Percentiles rank a stretch among this genome's conserved stretches.
Conservation (phyloP, 139 green algal species). For the Diplosphaera chodatii region DNA sequence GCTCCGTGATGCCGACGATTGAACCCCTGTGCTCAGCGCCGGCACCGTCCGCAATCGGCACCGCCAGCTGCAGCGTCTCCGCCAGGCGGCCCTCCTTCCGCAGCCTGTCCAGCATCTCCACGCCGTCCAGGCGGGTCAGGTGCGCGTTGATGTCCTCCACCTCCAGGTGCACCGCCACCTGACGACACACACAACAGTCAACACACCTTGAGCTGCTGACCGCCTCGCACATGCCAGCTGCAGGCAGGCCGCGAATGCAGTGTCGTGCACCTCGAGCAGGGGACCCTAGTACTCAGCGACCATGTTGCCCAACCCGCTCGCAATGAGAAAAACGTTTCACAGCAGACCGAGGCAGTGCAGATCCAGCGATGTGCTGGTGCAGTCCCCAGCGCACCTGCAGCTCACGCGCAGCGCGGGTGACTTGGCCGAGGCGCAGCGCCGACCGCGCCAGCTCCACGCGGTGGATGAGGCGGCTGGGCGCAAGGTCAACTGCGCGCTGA, state of each 20-base stretch:
- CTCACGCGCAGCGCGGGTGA: conserved; percentile 25
- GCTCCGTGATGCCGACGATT: too few species aligned
- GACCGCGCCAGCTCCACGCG: conserved; percentile 58
- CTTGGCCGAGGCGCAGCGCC: conserved; percentile 24
- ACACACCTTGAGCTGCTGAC: too few species aligned
- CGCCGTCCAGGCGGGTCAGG: conserved; percentile 26
- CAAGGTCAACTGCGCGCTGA: conserved; percentile 38
- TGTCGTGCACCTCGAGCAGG: too few species aligned
- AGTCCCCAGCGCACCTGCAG: conserved; percentile 24
- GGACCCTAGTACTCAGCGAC: too few species aligned
- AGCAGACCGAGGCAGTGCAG: too few species aligned
- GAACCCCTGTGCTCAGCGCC: background rate
- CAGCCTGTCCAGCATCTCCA: conserved; percentile 25
- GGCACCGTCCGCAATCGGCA: background rate
- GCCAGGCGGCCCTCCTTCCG: background rate
- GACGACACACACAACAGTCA: background rate
- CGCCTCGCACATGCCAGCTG: too few species aligned
- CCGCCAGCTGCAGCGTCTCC: background rate
- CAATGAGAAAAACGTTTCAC: too few species aligned
- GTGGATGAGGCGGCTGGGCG: conserved; percentile 50
- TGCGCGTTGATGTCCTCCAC: conserved; percentile 51
- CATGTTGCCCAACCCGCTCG: too few species aligned
- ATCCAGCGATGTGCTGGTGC: too few species aligned
- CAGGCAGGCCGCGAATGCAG: too few species aligned
- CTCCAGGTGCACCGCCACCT: conserved; percentile 19